phyloP scores from a whole-genome alignment of 352 stramenopile species.

The Ochromonadaceae sp. region DNA sequence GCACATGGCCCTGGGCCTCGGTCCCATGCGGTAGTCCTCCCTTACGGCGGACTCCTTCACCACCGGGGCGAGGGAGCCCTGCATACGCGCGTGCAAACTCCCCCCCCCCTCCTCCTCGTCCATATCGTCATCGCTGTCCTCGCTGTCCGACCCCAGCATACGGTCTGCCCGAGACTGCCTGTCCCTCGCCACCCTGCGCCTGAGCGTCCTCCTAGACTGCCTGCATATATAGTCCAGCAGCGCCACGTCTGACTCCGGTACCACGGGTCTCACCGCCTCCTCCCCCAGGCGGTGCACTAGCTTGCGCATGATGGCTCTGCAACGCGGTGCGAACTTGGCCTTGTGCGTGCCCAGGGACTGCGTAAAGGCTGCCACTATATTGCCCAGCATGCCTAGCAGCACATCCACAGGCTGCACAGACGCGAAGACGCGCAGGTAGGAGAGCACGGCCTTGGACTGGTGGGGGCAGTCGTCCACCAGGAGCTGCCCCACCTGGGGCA shows the following conservation, averaged over 20 bases:
- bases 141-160: neutral
- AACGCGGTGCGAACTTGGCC: neutral
- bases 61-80: too few relatives aligned
- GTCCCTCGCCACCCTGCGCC: neutral
- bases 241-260: neutral
- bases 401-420: neutral
- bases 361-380: neutral
- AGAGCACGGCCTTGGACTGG: neutral
- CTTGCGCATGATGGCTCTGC: neutral
- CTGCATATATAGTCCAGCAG: constrained; percentile 1
- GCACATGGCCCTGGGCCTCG: too few relatives aligned
- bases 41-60: too few relatives aligned
- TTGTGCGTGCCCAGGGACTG: neutral
- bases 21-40: too few relatives aligned
- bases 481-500: too few relatives aligned
- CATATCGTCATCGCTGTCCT: neutral
- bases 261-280: neutral
- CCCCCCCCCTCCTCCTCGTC: neutral
- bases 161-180: neutral
- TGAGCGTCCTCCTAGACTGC: neutral
- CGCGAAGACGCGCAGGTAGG: neutral
- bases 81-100: too few relatives aligned
- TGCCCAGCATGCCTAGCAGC: neutral
- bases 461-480: neutral
- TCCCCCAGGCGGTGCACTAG: neutral